Conservation (phyloP, 768 basidiomycete species). For the Kockovaella imperatae region DNA sequence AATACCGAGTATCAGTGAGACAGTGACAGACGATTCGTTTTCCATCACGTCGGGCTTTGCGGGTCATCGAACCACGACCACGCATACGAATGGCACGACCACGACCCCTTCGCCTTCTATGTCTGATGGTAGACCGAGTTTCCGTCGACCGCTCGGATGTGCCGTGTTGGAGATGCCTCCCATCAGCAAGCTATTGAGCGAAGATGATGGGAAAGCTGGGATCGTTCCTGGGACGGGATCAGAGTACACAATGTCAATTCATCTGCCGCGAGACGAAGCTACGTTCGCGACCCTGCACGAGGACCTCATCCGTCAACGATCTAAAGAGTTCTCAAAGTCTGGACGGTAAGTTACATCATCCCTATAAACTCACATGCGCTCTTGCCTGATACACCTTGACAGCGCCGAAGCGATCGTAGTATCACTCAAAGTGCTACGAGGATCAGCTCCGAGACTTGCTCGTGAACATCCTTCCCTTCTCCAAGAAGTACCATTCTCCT, state of each 20-base stretch:
- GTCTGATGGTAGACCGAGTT: slow-evolving; percentile 39
- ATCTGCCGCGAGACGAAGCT: slow-evolving; percentile 69
- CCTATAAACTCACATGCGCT: not conserved
- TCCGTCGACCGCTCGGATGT: slow-evolving; percentile 89
- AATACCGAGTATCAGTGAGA: slow-evolving; percentile 10
- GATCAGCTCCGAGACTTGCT: slow-evolving; percentile 65
- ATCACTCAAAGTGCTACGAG: slow-evolving; percentile 76
- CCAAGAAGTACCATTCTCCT: slow-evolving; percentile 69
- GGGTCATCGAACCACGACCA: slow-evolving; percentile 14
- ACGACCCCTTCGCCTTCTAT: slow-evolving; percentile 7
- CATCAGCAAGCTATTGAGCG: slow-evolving; percentile 59
- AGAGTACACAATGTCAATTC: slow-evolving; percentile 84
- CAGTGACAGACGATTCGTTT: slow-evolving; percentile 33
- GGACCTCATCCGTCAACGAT: slow-evolving; percentile 74
- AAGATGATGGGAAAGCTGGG: slow-evolving; percentile 55
- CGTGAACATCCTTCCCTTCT: slow-evolving; percentile 77
- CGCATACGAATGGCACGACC: slow-evolving; percentile 13
- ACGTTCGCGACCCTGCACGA: slow-evolving; percentile 91
- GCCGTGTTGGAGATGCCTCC: slow-evolving; percentile 81
- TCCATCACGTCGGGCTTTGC: slow-evolving; percentile 36
- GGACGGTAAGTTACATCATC: slow-evolving; percentile 53
- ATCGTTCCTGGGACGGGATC: no score
- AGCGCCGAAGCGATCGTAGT: slow-evolving; percentile 84
- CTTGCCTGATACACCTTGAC: slow-evolving; percentile 5
- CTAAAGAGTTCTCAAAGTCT: slow-evolving; percentile 74